Base-by-base conservation (phyloP, 2,329 filamentous ascomycete genomes). In the Apiospora saccharicola region DNA sequence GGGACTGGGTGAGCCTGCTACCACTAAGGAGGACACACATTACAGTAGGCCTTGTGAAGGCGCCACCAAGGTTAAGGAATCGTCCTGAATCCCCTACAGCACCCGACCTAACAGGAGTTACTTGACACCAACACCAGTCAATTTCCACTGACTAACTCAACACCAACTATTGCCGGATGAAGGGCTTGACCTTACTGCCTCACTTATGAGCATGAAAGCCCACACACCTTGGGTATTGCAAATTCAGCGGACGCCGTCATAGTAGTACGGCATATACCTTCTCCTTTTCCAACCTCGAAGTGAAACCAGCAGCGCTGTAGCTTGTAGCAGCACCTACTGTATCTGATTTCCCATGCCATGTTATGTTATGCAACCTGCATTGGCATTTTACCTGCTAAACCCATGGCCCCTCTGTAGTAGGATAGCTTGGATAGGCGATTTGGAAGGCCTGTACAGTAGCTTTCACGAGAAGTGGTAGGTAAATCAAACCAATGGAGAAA, bases 401-500 rank as follows among this genome's bases (percentile, higher is more conserved):
- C 7, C 19, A 22, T n/a, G 57, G 34, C 34, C 19, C 57, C 34
- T 41, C 57, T 64, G 57, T 64, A 41, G 10, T 30, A 64, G n/a
- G 57, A 22, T n/a, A 64, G 57, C 34, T 30, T 41, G n/a, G 57
- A 22, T n/a, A 64, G 57, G 57, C 19, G 34, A 41, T 64, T 37
- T 64, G 57, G 34, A 61, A 61, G 30, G 44, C 44, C 37, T 14
- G 51, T 53, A 53, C 13, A 4, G 53, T 61, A 61, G 30, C 30
- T 61, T 61, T 61, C 14, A 13, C 30, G 22, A 61, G 53, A 37
- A 22, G 3, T 64, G 57, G 57, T 19, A 57, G 24, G 51, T 13
- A 64, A 64, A 41, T 22, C 57, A 64, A 64, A 34, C 57, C 57
- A 64, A 64, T 64, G 30, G 57, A 34, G 41, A 41, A 64, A 64